Evolutionary conservation across 2,329 filamentous ascomycete species (phyloP).

Genomic region (Fonsecaea nubica): DNA sequence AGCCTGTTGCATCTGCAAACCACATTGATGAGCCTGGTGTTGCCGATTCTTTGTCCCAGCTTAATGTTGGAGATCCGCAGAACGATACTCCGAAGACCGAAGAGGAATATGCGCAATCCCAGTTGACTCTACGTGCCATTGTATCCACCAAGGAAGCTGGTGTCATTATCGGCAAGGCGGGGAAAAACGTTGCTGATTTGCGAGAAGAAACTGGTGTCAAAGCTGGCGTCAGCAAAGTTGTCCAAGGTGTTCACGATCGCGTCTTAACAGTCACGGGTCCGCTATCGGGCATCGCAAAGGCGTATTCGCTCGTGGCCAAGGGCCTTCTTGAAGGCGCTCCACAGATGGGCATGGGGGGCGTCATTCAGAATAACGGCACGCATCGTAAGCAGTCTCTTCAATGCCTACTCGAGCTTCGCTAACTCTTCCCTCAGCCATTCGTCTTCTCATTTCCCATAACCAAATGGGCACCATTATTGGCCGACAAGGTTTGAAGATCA

Average conservation of each 20-base stretch:
- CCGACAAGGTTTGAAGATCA: constrained; percentile 95
- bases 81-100: constrained; percentile 89
- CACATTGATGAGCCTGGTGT: constrained; percentile 67
- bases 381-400: constrained; percentile 73
- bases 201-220: constrained; percentile 98
- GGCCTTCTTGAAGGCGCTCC: constrained; percentile 91
- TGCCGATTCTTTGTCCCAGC: constrained; percentile 67
- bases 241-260: constrained; percentile 95
- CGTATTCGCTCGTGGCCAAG: constrained; percentile 91
- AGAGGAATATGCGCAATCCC: constrained; percentile 91
- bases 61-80: constrained; percentile 67
- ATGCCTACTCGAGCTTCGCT: constrained; percentile 24
- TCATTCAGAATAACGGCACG: constrained; percentile 84
- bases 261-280: constrained; percentile 94
- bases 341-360: constrained; percentile 92
- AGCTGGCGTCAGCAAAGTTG: constrained; percentile 97
- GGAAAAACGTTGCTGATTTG: constrained; percentile 96
- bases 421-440: constrained; percentile 71
- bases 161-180: constrained; percentile 98
- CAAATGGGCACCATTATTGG: constrained; percentile 99
- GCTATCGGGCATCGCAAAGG: constrained; percentile 85
- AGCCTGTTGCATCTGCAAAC: constrained; percentile 59
- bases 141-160: constrained; percentile 99
- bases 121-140: constrained; percentile 93
- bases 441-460: constrained; percentile 97